A percentile compares a stretch with the other conserved stretches of the same genome.
phyloP scores from a whole-genome alignment of 495 filamentous ascomycete species.

The Corynascus novoguineensis region DNA sequence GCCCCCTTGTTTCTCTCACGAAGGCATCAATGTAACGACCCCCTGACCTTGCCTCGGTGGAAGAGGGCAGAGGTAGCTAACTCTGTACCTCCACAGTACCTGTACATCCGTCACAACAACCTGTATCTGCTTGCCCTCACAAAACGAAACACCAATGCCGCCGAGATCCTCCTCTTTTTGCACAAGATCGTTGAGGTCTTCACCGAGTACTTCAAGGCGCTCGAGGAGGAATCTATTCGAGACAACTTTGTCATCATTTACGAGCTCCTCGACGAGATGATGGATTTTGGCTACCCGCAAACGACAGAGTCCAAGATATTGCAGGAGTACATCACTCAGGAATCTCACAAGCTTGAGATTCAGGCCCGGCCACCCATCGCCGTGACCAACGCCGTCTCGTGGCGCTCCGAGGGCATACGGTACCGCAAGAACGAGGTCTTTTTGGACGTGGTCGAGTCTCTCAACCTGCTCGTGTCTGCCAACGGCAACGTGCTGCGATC shows the following conservation, averaged over 20 bases:
- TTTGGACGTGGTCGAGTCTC: conserved; percentile 92
- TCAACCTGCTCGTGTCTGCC: conserved; percentile 91
- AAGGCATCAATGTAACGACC: conserved; percentile 86
- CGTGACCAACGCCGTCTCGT: conserved; percentile 96
- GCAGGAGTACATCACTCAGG: conserved; percentile 99
- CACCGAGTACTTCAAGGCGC: conserved; percentile 99
- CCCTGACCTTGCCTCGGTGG: neutral
- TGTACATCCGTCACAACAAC: conserved; percentile 99
- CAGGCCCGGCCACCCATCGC: conserved; percentile 99
- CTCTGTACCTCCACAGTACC: conserved; percentile 57
- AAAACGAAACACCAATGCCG: conserved; percentile 97
- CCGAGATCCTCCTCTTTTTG: conserved; percentile 96
- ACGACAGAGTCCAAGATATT: conserved; percentile 99
- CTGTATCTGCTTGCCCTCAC: conserved; percentile 97
- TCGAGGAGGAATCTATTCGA: conserved; percentile 98
- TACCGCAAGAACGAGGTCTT: conserved; percentile 99
- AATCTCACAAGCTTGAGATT: conserved; percentile 96
- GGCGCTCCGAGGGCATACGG: conserved; percentile 95
- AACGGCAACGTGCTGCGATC: conserved; percentile 95
- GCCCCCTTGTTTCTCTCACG: conserved; percentile 95
- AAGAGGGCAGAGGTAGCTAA: neutral
- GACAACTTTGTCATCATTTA: conserved; percentile 99
- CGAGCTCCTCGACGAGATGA: conserved; percentile 99
- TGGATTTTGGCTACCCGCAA: conserved; percentile 99
- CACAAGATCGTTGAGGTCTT: conserved; percentile 99